A percentile compares a stretch with the other conserved stretches of the same genome.
Conservation (phyloP, 140 eudicot species). For the Senecio squalidus region DNA sequence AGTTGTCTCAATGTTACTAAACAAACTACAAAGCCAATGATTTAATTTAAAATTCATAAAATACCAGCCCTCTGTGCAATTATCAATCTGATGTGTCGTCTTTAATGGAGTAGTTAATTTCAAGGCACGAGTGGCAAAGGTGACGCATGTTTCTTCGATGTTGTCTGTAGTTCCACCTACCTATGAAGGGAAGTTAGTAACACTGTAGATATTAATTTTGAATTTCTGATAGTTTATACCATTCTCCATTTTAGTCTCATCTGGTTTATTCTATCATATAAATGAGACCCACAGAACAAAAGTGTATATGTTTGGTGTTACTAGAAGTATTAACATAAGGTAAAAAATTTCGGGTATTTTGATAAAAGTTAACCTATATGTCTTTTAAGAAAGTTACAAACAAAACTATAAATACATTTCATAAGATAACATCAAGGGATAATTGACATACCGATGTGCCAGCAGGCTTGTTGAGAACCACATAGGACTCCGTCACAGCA, state of each 20-base stretch:
- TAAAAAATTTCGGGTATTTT: not conserved
- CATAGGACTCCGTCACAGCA: conserved; percentile 74
- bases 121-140: conserved; percentile 89
- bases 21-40: not conserved
- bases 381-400: conserved; percentile 5
- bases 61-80: conserved; percentile 99
- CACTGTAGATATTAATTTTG: not conserved
- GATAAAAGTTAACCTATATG: not conserved
- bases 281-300: not conserved
- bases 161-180: conserved; percentile 97
- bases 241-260: too few species aligned
- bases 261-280: too few species aligned
- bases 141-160: conserved; percentile 88
- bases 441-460: conserved; percentile 78
- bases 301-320: conserved; percentile 1
- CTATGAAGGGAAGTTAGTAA: conserved; percentile 35
- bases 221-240: not conserved
- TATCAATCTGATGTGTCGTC: conserved; percentile 99
- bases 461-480: conserved; percentile 92
- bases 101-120: conserved; percentile 52
- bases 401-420: not conserved
- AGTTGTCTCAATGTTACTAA: conserved; percentile 3
- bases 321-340: not conserved
- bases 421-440: conserved; percentile 2
- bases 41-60: conserved; percentile 3